Evolutionary conservation across 371 early-diverging fungal species (phyloP).

Genomic region (Syncephalastrum monosporum): DNA sequence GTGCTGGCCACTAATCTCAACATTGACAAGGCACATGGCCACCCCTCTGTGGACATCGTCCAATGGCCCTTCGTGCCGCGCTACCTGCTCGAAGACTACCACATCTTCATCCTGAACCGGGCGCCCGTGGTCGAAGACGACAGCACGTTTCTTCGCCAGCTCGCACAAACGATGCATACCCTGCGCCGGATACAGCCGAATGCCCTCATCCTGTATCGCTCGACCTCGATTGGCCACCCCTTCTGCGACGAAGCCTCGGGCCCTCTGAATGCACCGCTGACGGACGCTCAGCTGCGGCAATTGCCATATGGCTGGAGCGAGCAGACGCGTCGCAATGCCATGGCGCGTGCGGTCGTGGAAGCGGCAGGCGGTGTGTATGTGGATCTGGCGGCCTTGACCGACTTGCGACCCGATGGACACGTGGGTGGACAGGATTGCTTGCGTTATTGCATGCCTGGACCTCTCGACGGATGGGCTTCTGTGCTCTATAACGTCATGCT

Average conservation of each 20-base stretch:
- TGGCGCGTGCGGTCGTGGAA: conserved; percentile 56
- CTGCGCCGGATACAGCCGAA: conserved; percentile 43
- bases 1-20: conserved; percentile 41
- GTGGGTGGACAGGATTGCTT: conserved; percentile 60
- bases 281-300: conserved; percentile 33
- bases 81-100: conserved; percentile 35
- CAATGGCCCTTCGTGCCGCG: conserved; percentile 52
- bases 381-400: conserved; percentile 54
- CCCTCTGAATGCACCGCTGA: conserved; percentile 31
- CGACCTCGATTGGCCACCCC: conserved; percentile 49
- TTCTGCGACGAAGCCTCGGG: conserved; percentile 39
- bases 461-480: conserved; percentile 53
- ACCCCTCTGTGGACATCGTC: conserved; percentile 35
- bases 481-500: conserved; percentile 46
- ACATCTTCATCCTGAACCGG: conserved; percentile 52
- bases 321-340: conserved; percentile 50
- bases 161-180: conserved; percentile 45
- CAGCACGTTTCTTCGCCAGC: conserved; percentile 34
- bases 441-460: conserved; percentile 68
- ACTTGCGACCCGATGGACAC: conserved; percentile 58
- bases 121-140: conserved; percentile 46
- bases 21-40: conserved; percentile 32
- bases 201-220: conserved; percentile 53
- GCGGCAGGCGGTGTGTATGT: conserved; percentile 59
- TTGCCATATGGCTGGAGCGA: conserved; percentile 60